A percentile compares a stretch with the other conserved stretches of the same genome.
Conservation (phyloP, 2,329 filamentous ascomycete species). For the Cadophora gregata region DNA sequence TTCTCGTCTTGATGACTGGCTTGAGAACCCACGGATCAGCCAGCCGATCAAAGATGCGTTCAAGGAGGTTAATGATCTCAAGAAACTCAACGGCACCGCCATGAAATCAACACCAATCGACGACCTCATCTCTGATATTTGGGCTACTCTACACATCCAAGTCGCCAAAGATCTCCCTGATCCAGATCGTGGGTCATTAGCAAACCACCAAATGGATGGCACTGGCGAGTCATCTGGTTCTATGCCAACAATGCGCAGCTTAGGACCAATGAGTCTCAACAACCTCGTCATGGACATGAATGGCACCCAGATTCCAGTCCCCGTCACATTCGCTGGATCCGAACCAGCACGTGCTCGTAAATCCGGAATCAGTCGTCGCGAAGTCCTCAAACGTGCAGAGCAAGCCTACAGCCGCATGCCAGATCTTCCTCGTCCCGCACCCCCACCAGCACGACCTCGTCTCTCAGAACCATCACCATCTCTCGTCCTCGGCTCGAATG, state of each 20-base stretch:
- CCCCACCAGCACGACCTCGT: slow-evolving; percentile 39
- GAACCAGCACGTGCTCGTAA: slow-evolving; percentile 39
- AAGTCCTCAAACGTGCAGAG: slow-evolving; percentile 67
- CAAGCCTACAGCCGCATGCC: slow-evolving; percentile 57
- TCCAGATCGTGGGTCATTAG: slow-evolving; percentile 47
- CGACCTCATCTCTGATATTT: slow-evolving; percentile 91
- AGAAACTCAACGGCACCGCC: slow-evolving; percentile 78
- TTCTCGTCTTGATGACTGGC: slow-evolving; percentile 64
- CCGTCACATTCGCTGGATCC: slow-evolving; percentile 35
- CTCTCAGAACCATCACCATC: slow-evolving; percentile 44
- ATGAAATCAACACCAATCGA: slow-evolving; percentile 89
- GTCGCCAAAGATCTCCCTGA: slow-evolving; percentile 64
- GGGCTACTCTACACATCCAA: slow-evolving; percentile 75
- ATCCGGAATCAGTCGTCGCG: slow-evolving; percentile 45
- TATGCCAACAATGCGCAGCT: slow-evolving; percentile 16
- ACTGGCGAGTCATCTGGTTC: slow-evolving; percentile 46
- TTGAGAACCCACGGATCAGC: slow-evolving; percentile 53
- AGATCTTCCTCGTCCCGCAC: slow-evolving; percentile 41
- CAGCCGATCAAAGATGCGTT: slow-evolving; percentile 64
- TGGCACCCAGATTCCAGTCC: slow-evolving; percentile 36
- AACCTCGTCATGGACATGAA: slow-evolving; percentile 44
- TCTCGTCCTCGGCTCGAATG: slow-evolving; percentile 48
- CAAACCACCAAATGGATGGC: slow-evolving; percentile 53
- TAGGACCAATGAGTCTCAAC: slow-evolving; percentile 43
- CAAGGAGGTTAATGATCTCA: slow-evolving; percentile 70